Evolutionary conservation across 176 grass and related monocot genomes (phyloP).

Genomic region (Triticum urartu): DNA sequence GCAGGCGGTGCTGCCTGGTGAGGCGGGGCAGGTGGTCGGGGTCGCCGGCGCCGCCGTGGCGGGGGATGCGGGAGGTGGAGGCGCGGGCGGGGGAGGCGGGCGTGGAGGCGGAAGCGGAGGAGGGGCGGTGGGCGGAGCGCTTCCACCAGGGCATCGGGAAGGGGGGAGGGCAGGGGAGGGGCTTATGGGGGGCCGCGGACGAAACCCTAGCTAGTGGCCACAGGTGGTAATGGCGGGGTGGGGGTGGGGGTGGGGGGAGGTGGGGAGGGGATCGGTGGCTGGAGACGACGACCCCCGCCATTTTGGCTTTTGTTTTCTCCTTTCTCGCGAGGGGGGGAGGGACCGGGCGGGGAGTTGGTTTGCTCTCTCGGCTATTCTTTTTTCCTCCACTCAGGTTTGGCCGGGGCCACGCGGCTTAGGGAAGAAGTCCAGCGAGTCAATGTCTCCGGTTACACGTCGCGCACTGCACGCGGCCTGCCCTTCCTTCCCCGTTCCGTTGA

Average conservation of each 20-base stretch:
- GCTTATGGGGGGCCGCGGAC: constrained; percentile 3
- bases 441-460: constrained; percentile 33
- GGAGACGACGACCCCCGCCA: constrained; percentile 59
- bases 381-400: not conserved
- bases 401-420: constrained; percentile 38
- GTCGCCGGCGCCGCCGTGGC: constrained; percentile 11
- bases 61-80: constrained; percentile 34
- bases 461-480: not conserved
- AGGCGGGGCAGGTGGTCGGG: constrained; percentile 52
- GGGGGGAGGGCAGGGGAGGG: not conserved
- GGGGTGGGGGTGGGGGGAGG: not conserved
- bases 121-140: constrained; percentile 26
- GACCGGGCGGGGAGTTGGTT: constrained; percentile 8
- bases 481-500: not conserved
- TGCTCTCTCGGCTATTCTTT: not conserved
- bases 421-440: constrained; percentile 54
- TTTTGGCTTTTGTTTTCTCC: constrained; percentile 24
- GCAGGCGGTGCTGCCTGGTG: constrained; percentile 49
- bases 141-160: constrained; percentile 61
- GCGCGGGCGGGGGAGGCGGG: constrained; percentile 43
- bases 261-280: constrained; percentile 6
- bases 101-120: not conserved
- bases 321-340: not conserved
- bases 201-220: constrained; percentile 52
- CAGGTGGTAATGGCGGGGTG: constrained; percentile 33